These are phyloP conservation scores for Spathaspora sp. DNA, from an alignment of 1,139 yeast genomes.

Conservation along the genomic window DNA sequence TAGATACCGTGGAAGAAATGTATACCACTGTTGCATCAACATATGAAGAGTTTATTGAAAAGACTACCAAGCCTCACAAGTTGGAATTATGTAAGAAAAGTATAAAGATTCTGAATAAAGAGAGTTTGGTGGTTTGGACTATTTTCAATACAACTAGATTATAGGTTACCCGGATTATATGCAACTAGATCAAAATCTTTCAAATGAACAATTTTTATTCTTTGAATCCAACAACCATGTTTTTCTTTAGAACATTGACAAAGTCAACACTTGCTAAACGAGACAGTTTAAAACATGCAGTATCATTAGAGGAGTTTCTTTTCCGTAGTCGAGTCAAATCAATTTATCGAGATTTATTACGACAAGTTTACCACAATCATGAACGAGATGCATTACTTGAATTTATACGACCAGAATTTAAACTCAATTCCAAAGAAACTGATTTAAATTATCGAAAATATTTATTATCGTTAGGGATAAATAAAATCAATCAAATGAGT, in stretches of 20 bases:
- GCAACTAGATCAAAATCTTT: too few species aligned
- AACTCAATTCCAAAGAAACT: conserved; percentile 22
- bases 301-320: conserved; percentile 43
- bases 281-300: conserved; percentile 11
- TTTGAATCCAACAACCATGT: neutral
- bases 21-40: conserved; percentile 2
- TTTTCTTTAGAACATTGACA: neutral
- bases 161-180: neutral
- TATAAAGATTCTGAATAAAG: neutral
- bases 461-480: conserved; percentile 36
- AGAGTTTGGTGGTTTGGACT: conserved; percentile 4
- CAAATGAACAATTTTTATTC: neutral
- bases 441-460: conserved; percentile 40
- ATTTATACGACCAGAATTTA: conserved; percentile 38
- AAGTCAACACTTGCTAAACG: neutral
- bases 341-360: conserved; percentile 33
- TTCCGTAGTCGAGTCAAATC: conserved; percentile 34
- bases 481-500: conserved; percentile 28
- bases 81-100: conserved; percentile 5
- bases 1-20: conserved; percentile 3
- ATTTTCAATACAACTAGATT: neutral
- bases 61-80: neutral
- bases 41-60: conserved; percentile 4
- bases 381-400: conserved; percentile 36
- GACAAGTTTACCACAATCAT: conserved; percentile 37